These are phyloP conservation scores for Metschnikowia drakensbergensis DNA, from an alignment of 805 yeast genomes.

Conservation along the genomic window DNA sequence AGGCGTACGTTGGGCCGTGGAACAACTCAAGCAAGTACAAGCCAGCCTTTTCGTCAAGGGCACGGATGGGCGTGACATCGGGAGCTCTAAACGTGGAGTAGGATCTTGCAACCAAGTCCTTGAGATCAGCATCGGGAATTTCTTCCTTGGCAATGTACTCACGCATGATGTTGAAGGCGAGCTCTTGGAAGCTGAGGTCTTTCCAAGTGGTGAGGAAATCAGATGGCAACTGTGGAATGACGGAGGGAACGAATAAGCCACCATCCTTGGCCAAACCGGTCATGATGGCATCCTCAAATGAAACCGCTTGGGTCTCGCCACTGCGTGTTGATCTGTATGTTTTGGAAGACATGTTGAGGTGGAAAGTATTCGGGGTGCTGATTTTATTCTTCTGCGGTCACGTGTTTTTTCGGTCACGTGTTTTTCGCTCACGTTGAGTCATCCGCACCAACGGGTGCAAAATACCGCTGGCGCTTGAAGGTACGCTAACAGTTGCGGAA, in stretches of 20 bases:
- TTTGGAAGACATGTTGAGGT: conserved; percentile 12
- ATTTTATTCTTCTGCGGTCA: neutral
- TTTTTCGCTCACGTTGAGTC: conserved; percentile 3
- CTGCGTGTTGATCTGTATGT: conserved; percentile 80
- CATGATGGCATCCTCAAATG: conserved; percentile 79
- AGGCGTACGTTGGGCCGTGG: conserved; percentile 99
- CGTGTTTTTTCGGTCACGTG: neutral
- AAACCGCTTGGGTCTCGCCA: conserved; percentile 43
- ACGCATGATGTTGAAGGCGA: conserved; percentile 84
- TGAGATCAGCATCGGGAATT: conserved; percentile 67
- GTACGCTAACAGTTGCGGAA: no score
- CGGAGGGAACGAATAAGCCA: conserved; percentile 87
- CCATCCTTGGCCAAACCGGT: conserved; percentile 96
- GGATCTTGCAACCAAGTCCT: conserved; percentile 58
- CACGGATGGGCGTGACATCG: conserved; percentile 82
- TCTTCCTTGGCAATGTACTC: conserved; percentile 70
- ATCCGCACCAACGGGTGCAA: conserved; percentile 2
- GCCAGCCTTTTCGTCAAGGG: conserved; percentile 54
- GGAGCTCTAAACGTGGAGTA: conserved; percentile 87
- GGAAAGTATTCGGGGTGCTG: neutral
- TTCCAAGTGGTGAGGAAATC: conserved; percentile 66
- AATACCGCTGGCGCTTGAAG: neutral
- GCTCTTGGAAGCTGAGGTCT: conserved; percentile 71
- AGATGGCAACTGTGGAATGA: conserved; percentile 62
- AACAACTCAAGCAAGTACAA: conserved; percentile 84